These are phyloP conservation scores for Pontederia paniculata DNA, from an alignment of 176 grass and related monocot genomes.

Conservation along the genomic window DNA sequence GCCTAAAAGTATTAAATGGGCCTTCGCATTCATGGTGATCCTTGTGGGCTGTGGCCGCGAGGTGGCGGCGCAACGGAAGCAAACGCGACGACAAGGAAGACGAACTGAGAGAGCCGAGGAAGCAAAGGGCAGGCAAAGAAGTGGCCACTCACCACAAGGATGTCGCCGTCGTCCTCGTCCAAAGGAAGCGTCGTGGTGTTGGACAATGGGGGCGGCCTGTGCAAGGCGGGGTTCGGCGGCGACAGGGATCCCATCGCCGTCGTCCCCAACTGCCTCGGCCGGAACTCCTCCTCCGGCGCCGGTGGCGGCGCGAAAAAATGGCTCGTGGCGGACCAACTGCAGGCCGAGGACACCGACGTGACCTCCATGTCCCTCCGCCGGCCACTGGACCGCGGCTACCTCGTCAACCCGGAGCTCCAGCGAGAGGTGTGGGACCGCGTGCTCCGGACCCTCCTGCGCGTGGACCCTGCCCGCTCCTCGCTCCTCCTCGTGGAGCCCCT, in stretches of 20 bases:
- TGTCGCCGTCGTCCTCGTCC: neutral
- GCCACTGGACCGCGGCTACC: conserved; percentile 86
- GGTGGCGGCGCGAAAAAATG: conserved; percentile 39
- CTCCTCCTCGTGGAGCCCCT: conserved; percentile 73
- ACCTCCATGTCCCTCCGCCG: conserved; percentile 63
- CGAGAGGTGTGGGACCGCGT: conserved; percentile 83
- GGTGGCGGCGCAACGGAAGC: too few relatives aligned
- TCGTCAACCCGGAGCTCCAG: conserved; percentile 76
- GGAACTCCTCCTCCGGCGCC: conserved; percentile 19
- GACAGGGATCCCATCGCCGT: conserved; percentile 57
- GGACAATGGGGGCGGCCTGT: conserved; percentile 85
- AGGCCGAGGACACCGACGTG: conserved; percentile 53
- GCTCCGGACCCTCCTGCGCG: conserved; percentile 41
- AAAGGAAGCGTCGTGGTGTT: conserved; percentile 54
- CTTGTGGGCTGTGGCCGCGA: too few relatives aligned
- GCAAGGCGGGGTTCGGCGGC: conserved; percentile 84
- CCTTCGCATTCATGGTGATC: too few relatives aligned
- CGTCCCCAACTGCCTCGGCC: conserved; percentile 84
- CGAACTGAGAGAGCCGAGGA: too few relatives aligned
- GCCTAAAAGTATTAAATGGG: too few relatives aligned
- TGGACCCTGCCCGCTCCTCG: conserved; percentile 47
- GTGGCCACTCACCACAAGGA: too few relatives aligned
- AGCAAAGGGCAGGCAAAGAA: too few relatives aligned
- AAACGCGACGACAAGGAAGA: too few relatives aligned
- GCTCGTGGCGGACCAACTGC: conserved; percentile 75